Base-by-base conservation (phyloP, 805 yeast genomes). In the Pichia kluyveri region DNA sequence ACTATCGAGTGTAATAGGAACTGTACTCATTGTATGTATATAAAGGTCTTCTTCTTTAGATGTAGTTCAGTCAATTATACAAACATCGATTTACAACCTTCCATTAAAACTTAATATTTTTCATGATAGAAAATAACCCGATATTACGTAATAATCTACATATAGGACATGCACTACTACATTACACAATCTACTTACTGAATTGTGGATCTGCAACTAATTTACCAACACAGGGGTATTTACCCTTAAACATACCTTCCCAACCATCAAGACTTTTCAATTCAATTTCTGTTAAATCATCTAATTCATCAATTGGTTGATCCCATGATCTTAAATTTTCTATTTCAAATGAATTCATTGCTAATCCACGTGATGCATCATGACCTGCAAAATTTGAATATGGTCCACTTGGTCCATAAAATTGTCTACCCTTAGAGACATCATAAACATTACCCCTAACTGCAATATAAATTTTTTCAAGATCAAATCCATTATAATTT, bases 321-420 rank as follows among this genome's bases (percentile, higher is more conserved):
- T 82, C 86, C 60, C 86, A 69, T 10, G 82, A 76, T 38, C 81
- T 83, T 28, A 93, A 69, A 62, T 72, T 73, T 46, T 71, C 78
- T 57, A 49, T 14, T 44, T 89, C 97, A 66, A 90, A 91, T 17
- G 95, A 85, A 65, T 89, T 90, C 57, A 77, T 70, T 0, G 96
- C 96, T 48, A 91, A 74, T 0, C 97, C 98, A 54, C 98, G 73
- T 0, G 95, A 83, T 4, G 97, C 97, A 67, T 91, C 98, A 56
- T 86, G 83, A 1, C 98, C 98, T 0, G 97, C 97, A 72, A 91
- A 91, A 60, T 86, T 87, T 40, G 86, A 81, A 67, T 91, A 91
- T 0, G 96, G 96, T 0, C 97, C 97, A 31, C 91, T 86, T 8
- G 98, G 98, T 0, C 98, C 98, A 65, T 91, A 91, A 62, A 91